These are phyloP conservation scores for Osmanthus fragrans DNA, from an alignment of 257 asterid genomes.

Conservation along the genomic window DNA sequence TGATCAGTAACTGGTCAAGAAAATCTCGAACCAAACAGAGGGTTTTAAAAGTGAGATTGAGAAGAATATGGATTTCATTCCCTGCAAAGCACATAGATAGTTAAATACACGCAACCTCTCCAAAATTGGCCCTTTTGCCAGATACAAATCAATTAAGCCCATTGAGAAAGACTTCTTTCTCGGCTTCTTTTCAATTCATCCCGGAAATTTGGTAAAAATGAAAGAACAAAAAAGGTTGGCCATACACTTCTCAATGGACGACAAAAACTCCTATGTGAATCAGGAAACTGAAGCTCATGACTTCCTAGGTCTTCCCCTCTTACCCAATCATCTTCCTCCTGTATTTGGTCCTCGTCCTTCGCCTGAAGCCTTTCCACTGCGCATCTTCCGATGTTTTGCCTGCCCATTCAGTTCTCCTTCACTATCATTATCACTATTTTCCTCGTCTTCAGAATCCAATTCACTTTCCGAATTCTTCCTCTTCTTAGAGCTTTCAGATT, in stretches of 20 bases:
- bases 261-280: neutral
- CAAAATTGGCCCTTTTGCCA: slow-evolving; percentile 18
- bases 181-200: slow-evolving; percentile 30
- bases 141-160: slow-evolving; percentile 19
- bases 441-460: slow-evolving; percentile 60
- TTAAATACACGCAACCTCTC: slow-evolving; percentile 26
- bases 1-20: neutral
- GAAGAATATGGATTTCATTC: neutral
- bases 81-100: slow-evolving; percentile 1
- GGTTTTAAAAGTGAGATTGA: too few relatives aligned
- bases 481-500: slow-evolving; percentile 50
- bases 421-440: slow-evolving; percentile 40
- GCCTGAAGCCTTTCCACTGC: slow-evolving; percentile 38
- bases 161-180: slow-evolving; percentile 31
- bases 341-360: slow-evolving; percentile 51
- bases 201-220: slow-evolving; percentile 17
- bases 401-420: slow-evolving; percentile 56
- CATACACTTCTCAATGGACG: slow-evolving; percentile 23
- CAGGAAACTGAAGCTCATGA: slow-evolving; percentile 30
- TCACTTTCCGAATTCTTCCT: slow-evolving; percentile 64
- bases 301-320: slow-evolving; percentile 75
- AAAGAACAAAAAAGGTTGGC: neutral
- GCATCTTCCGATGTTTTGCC: slow-evolving; percentile 22
- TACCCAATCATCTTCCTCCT: slow-evolving; percentile 44
- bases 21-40: neutral